Base-by-base conservation (phyloP, 176 grass and related monocot species). In the Triticum timopheevii region DNA sequence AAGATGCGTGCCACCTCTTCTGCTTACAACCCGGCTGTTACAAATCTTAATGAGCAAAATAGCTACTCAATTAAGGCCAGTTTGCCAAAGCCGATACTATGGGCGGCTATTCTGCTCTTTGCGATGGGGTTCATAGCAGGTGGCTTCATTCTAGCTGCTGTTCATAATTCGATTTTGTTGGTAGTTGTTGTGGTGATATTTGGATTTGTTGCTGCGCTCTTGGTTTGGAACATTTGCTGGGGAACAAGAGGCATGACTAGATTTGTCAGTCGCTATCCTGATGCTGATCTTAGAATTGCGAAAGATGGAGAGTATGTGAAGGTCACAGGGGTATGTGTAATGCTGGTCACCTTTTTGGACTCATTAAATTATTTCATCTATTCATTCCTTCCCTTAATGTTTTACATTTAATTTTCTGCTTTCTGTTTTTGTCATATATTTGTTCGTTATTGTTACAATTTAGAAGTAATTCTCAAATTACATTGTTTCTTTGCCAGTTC, bases 241-340 rank as follows among this genome's bases (percentile, higher is more conserved):
- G 92, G 97, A 85, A 87, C 31, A 68, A 89, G 77, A 86, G 90
- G 84, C 17, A 65, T 92, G 27, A 90, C 78, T 50, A 83, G 88
- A 40, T 98, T 98, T 49, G 56, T 98, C 69, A 77, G 35, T 54
- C 79, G 47, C 30, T 89, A 90, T 87, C 91, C 93, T 89, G 95
- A 98, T 89, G 88, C 88, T 36, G 95, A 98, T 86, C 93, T 98
- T 68, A 93, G 91, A 88, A 93, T 86, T 6, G 84, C 93, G 38
- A 95, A 92, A 76, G 91, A 98, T 50, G 95, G 91, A 8, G 89
- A 98, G 61, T 95, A 90, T 85, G 93, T 98, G 47, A 98, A 98
- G 86, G 90, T 95, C 74, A 90, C 95, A 33, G 95, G 95, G 91
- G 95, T 98, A 95, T 67, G 91, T 88, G 34, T 73, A 81, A 35